Percentiles rank a stretch among this genome's conserved stretches.
Conservation (phyloP, 2,329 filamentous ascomycete species). For the Incumbomyces lentus region DNA sequence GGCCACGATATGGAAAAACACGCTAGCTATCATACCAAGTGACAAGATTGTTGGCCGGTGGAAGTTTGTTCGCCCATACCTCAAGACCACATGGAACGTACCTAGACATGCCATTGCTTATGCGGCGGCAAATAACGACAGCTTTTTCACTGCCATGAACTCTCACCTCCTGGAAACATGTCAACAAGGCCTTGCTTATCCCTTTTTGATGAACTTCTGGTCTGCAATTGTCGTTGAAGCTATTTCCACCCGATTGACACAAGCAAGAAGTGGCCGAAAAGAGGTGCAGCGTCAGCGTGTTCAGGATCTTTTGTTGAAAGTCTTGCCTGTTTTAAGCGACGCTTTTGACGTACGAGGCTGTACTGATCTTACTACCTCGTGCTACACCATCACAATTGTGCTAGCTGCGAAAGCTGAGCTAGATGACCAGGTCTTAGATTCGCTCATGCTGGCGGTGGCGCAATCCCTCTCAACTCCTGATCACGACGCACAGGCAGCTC, state of each 20-base stretch:
- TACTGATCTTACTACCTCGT: slow-evolving; percentile 70
- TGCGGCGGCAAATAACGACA: slow-evolving; percentile 65
- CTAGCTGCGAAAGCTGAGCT: slow-evolving; percentile 74
- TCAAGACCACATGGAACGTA: slow-evolving; percentile 62
- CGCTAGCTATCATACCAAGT: slow-evolving; percentile 77
- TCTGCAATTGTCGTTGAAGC: slow-evolving; percentile 78
- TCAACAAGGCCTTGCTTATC: slow-evolving; percentile 60
- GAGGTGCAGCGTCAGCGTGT: slow-evolving; percentile 70
- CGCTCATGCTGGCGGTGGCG: slow-evolving; percentile 81
- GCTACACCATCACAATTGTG: slow-evolving; percentile 83
- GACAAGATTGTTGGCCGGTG: slow-evolving; percentile 61
- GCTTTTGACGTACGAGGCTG: slow-evolving; percentile 65
- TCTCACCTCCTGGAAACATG: slow-evolving; percentile 67
- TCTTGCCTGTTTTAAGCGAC: slow-evolving; percentile 61
- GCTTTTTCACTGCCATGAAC: slow-evolving; percentile 68
- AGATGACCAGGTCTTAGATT: slow-evolving; percentile 67
- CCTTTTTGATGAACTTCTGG: slow-evolving; percentile 79
- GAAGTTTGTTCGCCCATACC: slow-evolving; percentile 77
- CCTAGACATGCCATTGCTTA: slow-evolving; percentile 75
- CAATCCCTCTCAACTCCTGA: slow-evolving; percentile 67
- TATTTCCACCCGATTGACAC: slow-evolving; percentile 70
- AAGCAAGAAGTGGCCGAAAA: slow-evolving; percentile 61
- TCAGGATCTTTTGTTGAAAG: slow-evolving; percentile 62
- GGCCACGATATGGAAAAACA: slow-evolving; percentile 70
- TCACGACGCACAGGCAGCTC: slow-evolving; percentile 49